Conservation (phyloP, 2,329 filamentous ascomycete species). For the Trichoderma simmonsii region DNA sequence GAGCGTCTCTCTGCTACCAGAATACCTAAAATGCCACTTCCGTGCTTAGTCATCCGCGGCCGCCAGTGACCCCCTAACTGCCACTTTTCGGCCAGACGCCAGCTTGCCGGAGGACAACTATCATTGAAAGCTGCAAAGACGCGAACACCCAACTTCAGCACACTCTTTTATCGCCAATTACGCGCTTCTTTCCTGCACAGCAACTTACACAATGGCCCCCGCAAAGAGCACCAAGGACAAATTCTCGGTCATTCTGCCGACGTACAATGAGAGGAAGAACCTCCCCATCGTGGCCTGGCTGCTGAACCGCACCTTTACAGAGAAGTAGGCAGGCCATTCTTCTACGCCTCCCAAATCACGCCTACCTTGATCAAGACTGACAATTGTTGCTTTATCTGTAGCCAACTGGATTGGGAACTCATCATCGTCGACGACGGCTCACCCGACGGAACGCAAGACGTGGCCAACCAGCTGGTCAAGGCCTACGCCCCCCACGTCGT, state of each 20-base stretch:
- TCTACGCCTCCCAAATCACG: not conserved
- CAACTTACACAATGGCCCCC: slow-evolving; percentile 43
- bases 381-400: slow-evolving; percentile 34
- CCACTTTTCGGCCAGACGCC: slow-evolving; percentile 9
- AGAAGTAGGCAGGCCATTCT: slow-evolving; percentile 58
- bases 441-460: slow-evolving; percentile 87
- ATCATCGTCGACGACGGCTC: slow-evolving; percentile 98
- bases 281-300: slow-evolving; percentile 95
- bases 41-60: slow-evolving; percentile 14
- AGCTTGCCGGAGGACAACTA: slow-evolving; percentile 16
- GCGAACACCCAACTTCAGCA: slow-evolving; percentile 26
- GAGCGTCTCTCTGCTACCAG: not conserved
- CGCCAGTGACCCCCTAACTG: not conserved
- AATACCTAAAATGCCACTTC: not conserved
- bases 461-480: slow-evolving; percentile 86
- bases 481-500: slow-evolving; percentile 77
- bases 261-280: slow-evolving; percentile 97
- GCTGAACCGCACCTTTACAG: slow-evolving; percentile 85
- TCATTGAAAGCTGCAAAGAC: slow-evolving; percentile 17
- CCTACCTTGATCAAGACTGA: not conserved
- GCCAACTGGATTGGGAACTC: slow-evolving; percentile 93
- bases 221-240: slow-evolving; percentile 56
- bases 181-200: not conserved
- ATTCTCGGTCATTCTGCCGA: slow-evolving; percentile 96
- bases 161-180: slow-evolving; percentile 27